These are phyloP conservation scores for Alternaria ventricosa DNA, from an alignment of 2,329 filamentous ascomycete species.

Conservation along the genomic window DNA sequence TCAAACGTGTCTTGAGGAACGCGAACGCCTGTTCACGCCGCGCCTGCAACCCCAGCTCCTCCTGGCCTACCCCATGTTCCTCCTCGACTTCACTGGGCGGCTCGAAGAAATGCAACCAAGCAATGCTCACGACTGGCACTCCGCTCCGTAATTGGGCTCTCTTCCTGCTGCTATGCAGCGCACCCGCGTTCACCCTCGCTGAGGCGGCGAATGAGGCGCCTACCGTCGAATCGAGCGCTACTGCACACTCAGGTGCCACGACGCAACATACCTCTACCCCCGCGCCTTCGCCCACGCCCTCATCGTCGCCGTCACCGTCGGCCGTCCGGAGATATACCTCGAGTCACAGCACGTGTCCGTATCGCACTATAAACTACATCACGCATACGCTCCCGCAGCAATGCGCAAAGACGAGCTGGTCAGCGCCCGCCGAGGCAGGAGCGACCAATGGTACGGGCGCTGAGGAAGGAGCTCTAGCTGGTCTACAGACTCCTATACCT, in stretches of 20 bases:
- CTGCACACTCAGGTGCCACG: conserved; percentile 33
- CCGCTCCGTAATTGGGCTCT: conserved; percentile 46
- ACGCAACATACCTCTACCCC: conserved; percentile 20
- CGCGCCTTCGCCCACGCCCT: conserved; percentile 15
- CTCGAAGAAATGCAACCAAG: conserved; percentile 47
- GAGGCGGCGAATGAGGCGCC: conserved; percentile 44
- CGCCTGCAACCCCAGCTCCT: conserved; percentile 13
- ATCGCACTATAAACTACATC: conserved; percentile 79
- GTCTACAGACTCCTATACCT: conserved; percentile 17
- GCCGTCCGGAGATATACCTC: conserved; percentile 33
- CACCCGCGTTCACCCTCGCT: conserved; percentile 30
- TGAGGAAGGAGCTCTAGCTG: conserved; percentile 16
- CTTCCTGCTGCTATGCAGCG: conserved; percentile 44
- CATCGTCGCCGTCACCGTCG: conserved; percentile 3
- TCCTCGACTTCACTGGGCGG: conserved; percentile 15
- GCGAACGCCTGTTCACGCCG: conserved; percentile 28
- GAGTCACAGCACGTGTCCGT: conserved; percentile 53
- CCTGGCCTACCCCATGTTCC: conserved; percentile 19
- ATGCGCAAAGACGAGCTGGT: conserved; percentile 71
- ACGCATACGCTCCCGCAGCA: conserved; percentile 78
- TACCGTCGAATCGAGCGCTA: conserved; percentile 26
- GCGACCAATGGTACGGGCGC: conserved; percentile 14
- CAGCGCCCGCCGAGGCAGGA: conserved; percentile 28
- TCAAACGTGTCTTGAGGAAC: conserved; percentile 27
- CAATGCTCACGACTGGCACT: conserved; percentile 50